These are phyloP conservation scores for Ormosia emarginata DNA, from an alignment of 306 rosid species.

Conservation along the genomic window DNA sequence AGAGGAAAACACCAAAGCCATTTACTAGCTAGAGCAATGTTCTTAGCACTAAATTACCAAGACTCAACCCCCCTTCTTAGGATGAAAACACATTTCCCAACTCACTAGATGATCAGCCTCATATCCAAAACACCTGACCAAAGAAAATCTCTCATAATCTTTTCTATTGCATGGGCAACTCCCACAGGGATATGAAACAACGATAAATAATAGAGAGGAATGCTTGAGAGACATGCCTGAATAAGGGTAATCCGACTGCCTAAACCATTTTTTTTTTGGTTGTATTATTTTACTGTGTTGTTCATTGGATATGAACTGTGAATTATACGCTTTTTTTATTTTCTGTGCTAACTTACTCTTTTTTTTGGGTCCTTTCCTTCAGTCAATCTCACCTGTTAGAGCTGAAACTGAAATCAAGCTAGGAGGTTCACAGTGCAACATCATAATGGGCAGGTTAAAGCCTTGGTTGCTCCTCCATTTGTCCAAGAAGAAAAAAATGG, in stretches of 20 bases:
- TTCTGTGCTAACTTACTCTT: constrained; percentile 15
- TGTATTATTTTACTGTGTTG: neutral
- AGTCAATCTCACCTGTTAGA: constrained; percentile 59
- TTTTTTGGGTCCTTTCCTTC: constrained; percentile 22
- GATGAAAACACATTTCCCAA: too few species aligned
- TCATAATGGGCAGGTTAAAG: constrained; percentile 65
- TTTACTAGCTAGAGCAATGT: too few species aligned
- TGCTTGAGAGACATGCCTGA: neutral
- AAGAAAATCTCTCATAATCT: neutral
- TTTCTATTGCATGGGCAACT: neutral
- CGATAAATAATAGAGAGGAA: neutral
- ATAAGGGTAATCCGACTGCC: neutral
- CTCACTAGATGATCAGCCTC: too few species aligned
- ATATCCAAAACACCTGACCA: too few species aligned
- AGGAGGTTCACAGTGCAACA: constrained; percentile 71
- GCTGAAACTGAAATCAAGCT: constrained; percentile 85
- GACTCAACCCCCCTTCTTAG: too few species aligned
- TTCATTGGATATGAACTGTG: neutral
- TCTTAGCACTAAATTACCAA: too few species aligned
- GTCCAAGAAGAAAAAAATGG: constrained; percentile 70
- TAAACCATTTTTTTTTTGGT: neutral
- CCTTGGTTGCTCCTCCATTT: constrained; percentile 69
- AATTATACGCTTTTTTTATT: neutral
- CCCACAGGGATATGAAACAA: neutral
- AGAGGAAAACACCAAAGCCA: too few species aligned